Base-by-base conservation (phyloP, 495 filamentous ascomycete species). In the Neurospora discreta region DNA sequence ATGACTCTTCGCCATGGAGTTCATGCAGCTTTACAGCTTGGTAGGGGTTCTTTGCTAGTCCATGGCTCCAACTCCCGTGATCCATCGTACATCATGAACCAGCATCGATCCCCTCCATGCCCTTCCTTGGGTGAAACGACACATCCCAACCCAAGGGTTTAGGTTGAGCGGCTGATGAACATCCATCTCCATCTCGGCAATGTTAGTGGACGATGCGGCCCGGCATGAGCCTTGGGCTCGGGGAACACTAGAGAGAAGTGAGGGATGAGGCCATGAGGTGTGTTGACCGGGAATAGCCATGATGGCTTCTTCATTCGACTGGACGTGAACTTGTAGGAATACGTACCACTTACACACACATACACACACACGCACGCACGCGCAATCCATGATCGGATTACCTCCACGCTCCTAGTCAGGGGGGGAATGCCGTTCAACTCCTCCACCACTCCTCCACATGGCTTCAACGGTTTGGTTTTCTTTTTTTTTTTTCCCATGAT, bases 401-500 rank as follows among this genome's bases (percentile, higher is more conserved):
- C 26, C 52, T 65, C 52, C 52, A 36, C 26, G 52, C 26, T 33
- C 26, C 52, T 65, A 65, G 26, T 65, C 26, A 65, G 52, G 26
- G 26, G 26, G 33, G 52, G 26, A 18, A 33, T 60, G 52, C 26
- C 52, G 26, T 60, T 60, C 52, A 18, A 60, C 13, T 18, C 52
- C 52, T 43, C 30, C 69, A 52, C 52, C 42, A 58, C 30, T 52
- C 42, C 43, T 41, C 68, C 33, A 39, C 68, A 69, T 69, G 42
- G 36, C 72, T 42, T 71, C 74, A 73, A 77, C 73, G 71, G 72
- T 69, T 40, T 70, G 68, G 18, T 18, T 71, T 44, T 58, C 39
- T 65, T 58, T 33, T 71, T 58, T 36, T 23, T 65, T 58, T 33
- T 71, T 58, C 6, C 33, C 26, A 58, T 36, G 5, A 43, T 52